These are phyloP conservation scores for Quercus tomentella DNA, from an alignment of 331 rosid species.

Conservation along the genomic window DNA sequence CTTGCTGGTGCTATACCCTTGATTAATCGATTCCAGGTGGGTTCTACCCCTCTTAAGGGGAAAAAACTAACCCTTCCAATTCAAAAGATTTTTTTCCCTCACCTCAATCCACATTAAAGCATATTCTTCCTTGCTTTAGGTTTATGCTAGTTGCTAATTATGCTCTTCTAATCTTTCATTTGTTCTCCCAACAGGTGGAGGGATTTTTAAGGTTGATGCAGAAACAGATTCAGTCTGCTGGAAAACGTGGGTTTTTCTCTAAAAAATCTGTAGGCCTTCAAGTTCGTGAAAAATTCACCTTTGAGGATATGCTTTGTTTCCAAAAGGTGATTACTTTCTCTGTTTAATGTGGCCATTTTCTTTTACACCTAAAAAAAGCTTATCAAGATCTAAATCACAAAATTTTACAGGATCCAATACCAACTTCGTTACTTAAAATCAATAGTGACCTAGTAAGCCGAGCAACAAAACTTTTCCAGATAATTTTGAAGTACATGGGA, in stretches of 20 bases:
- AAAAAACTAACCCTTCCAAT: neutral
- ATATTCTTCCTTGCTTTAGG: neutral
- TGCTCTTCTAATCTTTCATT: slow-evolving; percentile 1
- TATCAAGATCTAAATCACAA: slow-evolving; percentile 12
- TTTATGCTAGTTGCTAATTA: neutral
- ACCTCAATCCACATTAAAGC: slow-evolving; percentile 4
- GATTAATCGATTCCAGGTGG: slow-evolving; percentile 86
- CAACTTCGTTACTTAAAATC: slow-evolving; percentile 79
- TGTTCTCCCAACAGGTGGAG: slow-evolving; percentile 55
- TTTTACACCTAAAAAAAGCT: neutral
- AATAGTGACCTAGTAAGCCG: slow-evolving; percentile 77
- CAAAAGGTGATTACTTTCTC: slow-evolving; percentile 62
- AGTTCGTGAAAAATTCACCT: slow-evolving; percentile 68
- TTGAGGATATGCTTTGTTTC: slow-evolving; percentile 94
- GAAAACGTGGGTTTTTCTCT: slow-evolving; percentile 88
- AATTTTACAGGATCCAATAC: slow-evolving; percentile 71
- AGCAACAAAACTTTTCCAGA: slow-evolving; percentile 82
- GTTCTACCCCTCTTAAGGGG: neutral
- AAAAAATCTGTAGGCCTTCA: slow-evolving; percentile 80
- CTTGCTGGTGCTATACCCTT: slow-evolving; percentile 89
- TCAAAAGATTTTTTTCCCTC: neutral
- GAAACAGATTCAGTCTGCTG: slow-evolving; percentile 93
- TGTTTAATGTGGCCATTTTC: neutral
- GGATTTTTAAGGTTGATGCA: slow-evolving; percentile 86
- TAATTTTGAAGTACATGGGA: slow-evolving; percentile 87